Percentiles rank a stretch among this genome's conserved stretches.
These are phyloP conservation scores for Phytopythium aichiense DNA, from an alignment of 352 stramenopile species.

Conservation along the genomic window DNA sequence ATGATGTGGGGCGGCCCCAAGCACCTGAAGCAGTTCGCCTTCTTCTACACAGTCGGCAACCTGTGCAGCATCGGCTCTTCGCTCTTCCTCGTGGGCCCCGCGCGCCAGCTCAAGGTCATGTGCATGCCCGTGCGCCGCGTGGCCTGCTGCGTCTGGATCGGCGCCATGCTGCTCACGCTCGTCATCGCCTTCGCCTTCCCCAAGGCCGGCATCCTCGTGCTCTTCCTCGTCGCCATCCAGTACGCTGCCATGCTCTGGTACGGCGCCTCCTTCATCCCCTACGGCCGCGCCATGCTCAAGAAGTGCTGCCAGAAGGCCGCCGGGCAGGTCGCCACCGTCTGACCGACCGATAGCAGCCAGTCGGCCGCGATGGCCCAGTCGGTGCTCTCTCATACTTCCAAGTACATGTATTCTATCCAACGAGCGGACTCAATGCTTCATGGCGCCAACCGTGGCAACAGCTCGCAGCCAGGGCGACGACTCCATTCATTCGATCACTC, in stretches of 20 bases:
- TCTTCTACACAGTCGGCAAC: slow-evolving; percentile 85
- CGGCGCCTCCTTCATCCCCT: slow-evolving; percentile 76
- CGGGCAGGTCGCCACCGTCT: slow-evolving; percentile 40
- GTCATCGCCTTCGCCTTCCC: slow-evolving; percentile 76
- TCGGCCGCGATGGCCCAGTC: background rate
- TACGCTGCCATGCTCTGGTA: slow-evolving; percentile 85
- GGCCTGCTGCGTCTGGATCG: slow-evolving; percentile 77
- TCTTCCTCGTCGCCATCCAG: slow-evolving; percentile 73
- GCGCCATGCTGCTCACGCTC: slow-evolving; percentile 65
- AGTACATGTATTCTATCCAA: background rate
- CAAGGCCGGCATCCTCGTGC: slow-evolving; percentile 54
- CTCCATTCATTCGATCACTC: too few species aligned
- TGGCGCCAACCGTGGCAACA: too few species aligned
- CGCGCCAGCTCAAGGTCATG: slow-evolving; percentile 77
- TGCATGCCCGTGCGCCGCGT: slow-evolving; percentile 79
- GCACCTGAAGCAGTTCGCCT: slow-evolving; percentile 83
- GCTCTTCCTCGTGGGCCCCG: slow-evolving; percentile 70
- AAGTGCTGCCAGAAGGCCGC: slow-evolving; percentile 59
- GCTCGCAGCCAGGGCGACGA: too few species aligned
- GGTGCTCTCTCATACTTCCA: background rate
- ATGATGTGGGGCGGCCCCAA: slow-evolving; percentile 78
- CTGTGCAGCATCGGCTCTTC: slow-evolving; percentile 78
- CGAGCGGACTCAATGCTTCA: too few species aligned
- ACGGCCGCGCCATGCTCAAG: slow-evolving; percentile 72
- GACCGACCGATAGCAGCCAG: background rate